phyloP scores from a whole-genome alignment of 352 stramenopile genomes.

The Globisporangium canariense region DNA sequence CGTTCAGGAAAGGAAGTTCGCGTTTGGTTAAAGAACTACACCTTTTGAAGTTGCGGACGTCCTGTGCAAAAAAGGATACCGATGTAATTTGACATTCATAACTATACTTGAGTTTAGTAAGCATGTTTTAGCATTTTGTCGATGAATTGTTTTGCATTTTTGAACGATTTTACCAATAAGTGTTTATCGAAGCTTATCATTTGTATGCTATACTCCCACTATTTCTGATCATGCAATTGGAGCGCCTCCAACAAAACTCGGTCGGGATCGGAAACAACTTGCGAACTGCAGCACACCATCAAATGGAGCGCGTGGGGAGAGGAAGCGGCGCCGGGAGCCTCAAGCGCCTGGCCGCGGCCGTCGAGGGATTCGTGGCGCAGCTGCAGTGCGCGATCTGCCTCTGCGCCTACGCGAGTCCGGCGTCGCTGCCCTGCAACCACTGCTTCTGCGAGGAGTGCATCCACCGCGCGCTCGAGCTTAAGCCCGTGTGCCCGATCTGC shows the following conservation, averaged over 20 bases:
- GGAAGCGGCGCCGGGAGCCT: constrained; percentile 22
- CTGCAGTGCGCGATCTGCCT: constrained; percentile 85
- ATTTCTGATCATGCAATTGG: not conserved
- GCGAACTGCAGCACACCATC: not conserved
- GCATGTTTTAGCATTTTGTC: too few species aligned
- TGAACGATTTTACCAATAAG: too few species aligned
- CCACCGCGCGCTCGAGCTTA: constrained; percentile 76
- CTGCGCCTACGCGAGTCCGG: constrained; percentile 60
- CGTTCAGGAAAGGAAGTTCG: not conserved
- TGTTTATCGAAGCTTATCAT: too few species aligned
- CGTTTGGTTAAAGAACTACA: not conserved
- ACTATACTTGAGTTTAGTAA: too few species aligned
- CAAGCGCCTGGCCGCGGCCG: constrained; percentile 47
- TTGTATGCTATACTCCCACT: too few species aligned
- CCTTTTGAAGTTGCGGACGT: not conserved
- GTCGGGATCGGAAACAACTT: too few species aligned
- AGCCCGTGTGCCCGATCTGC: constrained; percentile 78
- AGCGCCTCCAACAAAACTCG: not conserved
- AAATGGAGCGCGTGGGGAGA: constrained; percentile 12
- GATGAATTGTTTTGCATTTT: too few species aligned
- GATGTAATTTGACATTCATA: too few species aligned
- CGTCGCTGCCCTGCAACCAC: constrained; percentile 84
- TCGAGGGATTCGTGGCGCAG: constrained; percentile 68
- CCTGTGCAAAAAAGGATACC: too few species aligned
- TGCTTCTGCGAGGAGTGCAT: constrained; percentile 89